Conservation (phyloP, 306 rosid species). For the Canavalia ensiformis region DNA sequence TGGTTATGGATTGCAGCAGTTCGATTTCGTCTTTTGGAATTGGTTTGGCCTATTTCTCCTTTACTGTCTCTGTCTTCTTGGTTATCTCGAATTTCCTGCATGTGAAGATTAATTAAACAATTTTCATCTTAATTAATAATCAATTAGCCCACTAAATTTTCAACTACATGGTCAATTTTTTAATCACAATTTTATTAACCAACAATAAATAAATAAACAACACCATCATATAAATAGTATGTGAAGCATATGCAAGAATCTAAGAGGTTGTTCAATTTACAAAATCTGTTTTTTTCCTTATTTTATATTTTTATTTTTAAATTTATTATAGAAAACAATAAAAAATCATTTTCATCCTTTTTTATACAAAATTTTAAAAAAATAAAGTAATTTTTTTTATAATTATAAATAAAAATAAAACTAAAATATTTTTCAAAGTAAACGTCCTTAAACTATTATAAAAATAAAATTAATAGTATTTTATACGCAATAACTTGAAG, state of each 20-base stretch:
- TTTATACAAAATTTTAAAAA: no score
- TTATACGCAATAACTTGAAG: no score
- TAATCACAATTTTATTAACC: background rate
- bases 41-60: slow-evolving; percentile 46
- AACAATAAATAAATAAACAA: background rate
- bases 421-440: no score
- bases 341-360: no score
- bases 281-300: no score
- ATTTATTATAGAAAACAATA: no score
- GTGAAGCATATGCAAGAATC: background rate
- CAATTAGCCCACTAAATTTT: background rate
- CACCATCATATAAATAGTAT: background rate
- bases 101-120: background rate
- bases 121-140: background rate
- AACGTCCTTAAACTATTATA: no score
- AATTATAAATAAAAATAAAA: no score
- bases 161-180: background rate
- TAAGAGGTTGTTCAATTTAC: background rate
- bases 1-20: slow-evolving; percentile 68
- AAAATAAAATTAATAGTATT: no score
- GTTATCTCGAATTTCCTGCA: slow-evolving; percentile 49
- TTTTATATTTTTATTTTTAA: no score
- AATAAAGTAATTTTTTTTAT: no score
- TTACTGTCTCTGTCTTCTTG: slow-evolving; percentile 53
- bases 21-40: slow-evolving; percentile 55